A percentile compares a stretch with the other conserved stretches of the same genome.
phyloP scores from a whole-genome alignment of 805 yeast genomes.

The Cyberlindnera japonica region DNA sequence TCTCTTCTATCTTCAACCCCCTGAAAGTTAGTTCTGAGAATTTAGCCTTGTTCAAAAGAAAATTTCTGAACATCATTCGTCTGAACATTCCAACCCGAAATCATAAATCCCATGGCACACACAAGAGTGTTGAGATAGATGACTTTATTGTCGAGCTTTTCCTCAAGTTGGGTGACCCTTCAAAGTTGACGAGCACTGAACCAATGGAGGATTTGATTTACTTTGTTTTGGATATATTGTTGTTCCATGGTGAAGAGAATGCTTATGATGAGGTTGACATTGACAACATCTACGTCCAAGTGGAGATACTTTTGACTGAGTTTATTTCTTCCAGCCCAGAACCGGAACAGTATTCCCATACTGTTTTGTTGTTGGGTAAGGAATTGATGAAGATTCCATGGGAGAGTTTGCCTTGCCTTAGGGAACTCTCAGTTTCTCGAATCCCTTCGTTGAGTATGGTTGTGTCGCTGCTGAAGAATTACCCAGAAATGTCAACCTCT shows the following conservation, averaged over 20 bases:
- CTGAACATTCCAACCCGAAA: conserved; percentile 47
- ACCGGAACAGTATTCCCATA: conserved; percentile 39
- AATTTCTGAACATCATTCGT: conserved; percentile 39
- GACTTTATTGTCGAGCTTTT: conserved; percentile 49
- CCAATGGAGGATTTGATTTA: conserved; percentile 60
- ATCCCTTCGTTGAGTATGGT: conserved; percentile 63
- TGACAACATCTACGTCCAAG: conserved; percentile 48
- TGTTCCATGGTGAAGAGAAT: conserved; percentile 60
- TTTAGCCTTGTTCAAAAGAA: conserved; percentile 33
- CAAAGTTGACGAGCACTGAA: conserved; percentile 31
- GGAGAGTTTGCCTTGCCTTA: conserved; percentile 71
- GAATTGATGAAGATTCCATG: conserved; percentile 76
- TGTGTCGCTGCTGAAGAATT: conserved; percentile 31
- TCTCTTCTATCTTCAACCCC: conserved; percentile 55
- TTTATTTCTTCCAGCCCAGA: conserved; percentile 22
- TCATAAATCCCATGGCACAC: conserved; percentile 32
- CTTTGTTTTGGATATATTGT: conserved; percentile 56
- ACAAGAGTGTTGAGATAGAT: conserved; percentile 35
- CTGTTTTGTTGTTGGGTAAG: conserved; percentile 67
- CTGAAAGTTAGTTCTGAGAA: conserved; percentile 25
- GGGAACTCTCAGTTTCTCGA: conserved; percentile 58
- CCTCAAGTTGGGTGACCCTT: conserved; percentile 41
- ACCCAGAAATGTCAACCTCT: conserved; percentile 20
- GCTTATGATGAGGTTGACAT: conserved; percentile 65
- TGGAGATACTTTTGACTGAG: conserved; percentile 44